Conservation (phyloP, 1,139 yeast genomes). For the Meyerozyma elateridarum region DNA sequence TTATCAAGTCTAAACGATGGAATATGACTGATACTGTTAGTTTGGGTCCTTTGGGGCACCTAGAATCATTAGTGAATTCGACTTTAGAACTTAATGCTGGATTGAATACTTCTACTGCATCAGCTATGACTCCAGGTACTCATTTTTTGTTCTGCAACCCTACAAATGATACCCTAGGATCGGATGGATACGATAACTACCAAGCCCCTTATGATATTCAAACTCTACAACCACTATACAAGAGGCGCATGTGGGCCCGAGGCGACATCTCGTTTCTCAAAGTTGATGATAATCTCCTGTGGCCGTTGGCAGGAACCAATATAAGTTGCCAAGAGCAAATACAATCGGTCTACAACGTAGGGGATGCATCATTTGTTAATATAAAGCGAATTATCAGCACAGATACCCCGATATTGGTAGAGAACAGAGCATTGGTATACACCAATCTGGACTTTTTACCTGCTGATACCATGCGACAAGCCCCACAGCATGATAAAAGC, state of each 20-base stretch:
- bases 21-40: conserved; percentile 2
- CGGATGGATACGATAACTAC: conserved; percentile 79
- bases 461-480: neutral
- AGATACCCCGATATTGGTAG: conserved; percentile 16
- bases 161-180: conserved; percentile 44
- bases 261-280: conserved; percentile 50
- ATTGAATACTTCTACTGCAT: neutral
- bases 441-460: conserved; percentile 23
- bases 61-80: no score
- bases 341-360: conserved; percentile 28
- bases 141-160: conserved; percentile 62
- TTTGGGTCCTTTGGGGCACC: conserved; percentile 2
- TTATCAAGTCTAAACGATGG: conserved; percentile 1
- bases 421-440: conserved; percentile 32
- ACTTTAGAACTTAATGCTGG: no score
- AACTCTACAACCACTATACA: conserved; percentile 28
- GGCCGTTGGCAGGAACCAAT: conserved; percentile 4
- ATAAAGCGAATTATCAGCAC: conserved; percentile 34
- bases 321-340: conserved; percentile 45
- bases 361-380: conserved; percentile 38
- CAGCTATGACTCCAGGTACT: conserved; percentile 38
- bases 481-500: conserved; percentile 8
- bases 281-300: no score
- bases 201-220: conserved; percentile 54
- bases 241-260: conserved; percentile 77